A percentile compares a stretch with the other conserved stretches of the same genome.
These are phyloP conservation scores for Mycosarcoma maydis DNA, from an alignment of 1,284 basidiomycete species.

Conservation along the genomic window DNA sequence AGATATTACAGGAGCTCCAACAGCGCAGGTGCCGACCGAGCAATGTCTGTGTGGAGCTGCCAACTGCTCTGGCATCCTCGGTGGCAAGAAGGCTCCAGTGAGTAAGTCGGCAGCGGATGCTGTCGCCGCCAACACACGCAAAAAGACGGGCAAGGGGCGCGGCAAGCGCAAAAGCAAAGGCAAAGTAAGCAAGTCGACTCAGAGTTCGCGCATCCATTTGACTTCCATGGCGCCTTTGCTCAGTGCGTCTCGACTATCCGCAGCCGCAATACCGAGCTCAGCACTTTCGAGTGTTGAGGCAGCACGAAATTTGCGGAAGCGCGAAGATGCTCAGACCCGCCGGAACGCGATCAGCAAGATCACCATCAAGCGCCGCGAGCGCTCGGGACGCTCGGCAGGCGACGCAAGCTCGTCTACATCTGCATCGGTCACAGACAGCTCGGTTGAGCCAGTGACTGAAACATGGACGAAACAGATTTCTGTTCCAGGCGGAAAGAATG, in stretches of 20 bases:
- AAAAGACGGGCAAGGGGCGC: constrained; percentile 28
- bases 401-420: background rate
- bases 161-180: constrained; percentile 31
- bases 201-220: constrained; percentile 13
- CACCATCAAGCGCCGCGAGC: constrained; percentile 21
- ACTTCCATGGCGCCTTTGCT: constrained; percentile 25
- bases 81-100: constrained; percentile 45
- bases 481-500: background rate
- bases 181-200: constrained; percentile 7
- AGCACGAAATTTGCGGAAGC: constrained; percentile 3
- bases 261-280: constrained; percentile 23
- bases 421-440: background rate
- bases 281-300: constrained; percentile 1
- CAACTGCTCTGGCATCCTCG: constrained; percentile 58
- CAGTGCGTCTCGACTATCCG: constrained; percentile 18
- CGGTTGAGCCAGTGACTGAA: background rate
- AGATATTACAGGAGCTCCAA: constrained; percentile 45
- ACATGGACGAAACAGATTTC: background rate
- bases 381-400: constrained; percentile 6
- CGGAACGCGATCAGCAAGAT: constrained; percentile 13
- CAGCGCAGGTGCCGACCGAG: constrained; percentile 23
- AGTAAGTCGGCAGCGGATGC: constrained; percentile 3
- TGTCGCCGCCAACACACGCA: constrained; percentile 17
- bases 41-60: constrained; percentile 54
- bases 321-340: constrained; percentile 15